Percentiles rank a stretch among this genome's conserved stretches.
Conservation (phyloP, 2,329 filamentous ascomycete genomes). For the Aureobasidium namibiae region DNA sequence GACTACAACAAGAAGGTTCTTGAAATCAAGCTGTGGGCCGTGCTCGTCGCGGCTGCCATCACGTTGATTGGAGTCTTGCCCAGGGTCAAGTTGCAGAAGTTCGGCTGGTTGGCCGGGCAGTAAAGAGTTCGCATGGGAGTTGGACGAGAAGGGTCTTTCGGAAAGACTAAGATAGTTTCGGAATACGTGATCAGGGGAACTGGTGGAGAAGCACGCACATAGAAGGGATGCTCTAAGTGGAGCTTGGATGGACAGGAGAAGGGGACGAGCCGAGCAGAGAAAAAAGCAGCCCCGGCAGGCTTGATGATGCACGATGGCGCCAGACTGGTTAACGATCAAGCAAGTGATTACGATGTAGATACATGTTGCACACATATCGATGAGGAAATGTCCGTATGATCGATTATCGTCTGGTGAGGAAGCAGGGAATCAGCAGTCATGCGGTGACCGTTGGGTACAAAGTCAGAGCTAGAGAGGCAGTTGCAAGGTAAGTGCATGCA, state of each 20-base stretch:
- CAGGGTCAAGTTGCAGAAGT: constrained; percentile 73
- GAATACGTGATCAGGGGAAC: constrained; percentile 3
- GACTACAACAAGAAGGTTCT: constrained; percentile 61
- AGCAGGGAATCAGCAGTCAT: background rate
- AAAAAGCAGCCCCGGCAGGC: background rate
- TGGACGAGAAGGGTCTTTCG: background rate
- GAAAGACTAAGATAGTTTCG: background rate
- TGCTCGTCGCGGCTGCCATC: constrained; percentile 57
- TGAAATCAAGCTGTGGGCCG: constrained; percentile 67
- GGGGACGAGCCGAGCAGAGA: background rate
- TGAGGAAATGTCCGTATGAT: background rate
- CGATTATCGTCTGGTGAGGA: background rate
- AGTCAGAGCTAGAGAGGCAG: background rate
- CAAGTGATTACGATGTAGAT: background rate
- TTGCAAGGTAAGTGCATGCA: background rate
- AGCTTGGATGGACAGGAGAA: background rate
- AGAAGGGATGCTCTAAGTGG: background rate
- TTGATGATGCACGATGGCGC: background rate
- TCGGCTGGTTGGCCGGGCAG: constrained; percentile 42
- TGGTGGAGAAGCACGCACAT: constrained; percentile 7
- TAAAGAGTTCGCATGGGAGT: background rate
- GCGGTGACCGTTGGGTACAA: background rate
- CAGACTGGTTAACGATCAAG: background rate
- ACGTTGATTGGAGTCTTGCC: constrained; percentile 65
- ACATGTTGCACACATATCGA: background rate